These are phyloP conservation scores for Alopecurus myosuroides DNA, from an alignment of 176 grass and related monocot species.

Conservation along the genomic window DNA sequence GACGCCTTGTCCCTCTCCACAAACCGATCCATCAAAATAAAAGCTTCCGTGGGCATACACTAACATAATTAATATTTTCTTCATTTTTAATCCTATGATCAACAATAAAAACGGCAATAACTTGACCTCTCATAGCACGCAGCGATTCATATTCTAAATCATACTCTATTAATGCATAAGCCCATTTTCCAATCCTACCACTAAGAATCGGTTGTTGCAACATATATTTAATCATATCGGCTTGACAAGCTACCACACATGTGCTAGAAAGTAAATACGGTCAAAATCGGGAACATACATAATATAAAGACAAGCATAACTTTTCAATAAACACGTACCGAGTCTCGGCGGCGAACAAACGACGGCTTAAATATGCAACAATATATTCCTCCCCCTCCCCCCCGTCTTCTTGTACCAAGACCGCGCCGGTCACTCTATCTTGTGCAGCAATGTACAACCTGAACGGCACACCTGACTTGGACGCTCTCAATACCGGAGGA, in stretches of 20 bases:
- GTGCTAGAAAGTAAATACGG: not conserved
- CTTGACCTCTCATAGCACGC: not conserved
- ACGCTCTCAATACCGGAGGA: too few relatives aligned
- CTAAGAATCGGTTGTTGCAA: not conserved
- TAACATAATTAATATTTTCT: not conserved
- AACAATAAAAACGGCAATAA: not conserved
- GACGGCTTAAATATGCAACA: too few relatives aligned
- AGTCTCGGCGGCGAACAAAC: not conserved
- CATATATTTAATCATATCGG: not conserved
- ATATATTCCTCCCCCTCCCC: too few relatives aligned
- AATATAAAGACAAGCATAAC: not conserved
- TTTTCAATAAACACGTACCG: not conserved
- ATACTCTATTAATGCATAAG: not conserved
- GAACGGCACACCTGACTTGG: too few relatives aligned
- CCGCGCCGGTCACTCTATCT: too few relatives aligned
- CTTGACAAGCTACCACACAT: not conserved
- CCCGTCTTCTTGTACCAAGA: too few relatives aligned
- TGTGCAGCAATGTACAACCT: too few relatives aligned
- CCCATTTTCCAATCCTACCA: conserved; percentile 1
- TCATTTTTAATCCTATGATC: not conserved
- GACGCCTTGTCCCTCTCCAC: not conserved
- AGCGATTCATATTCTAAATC: not conserved
- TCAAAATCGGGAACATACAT: not conserved
- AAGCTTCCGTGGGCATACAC: not conserved
- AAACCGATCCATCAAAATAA: conserved; percentile 11